These are phyloP conservation scores for Euptelea pleiosperma DNA, from an alignment of 164 flowering plant genomes.

Conservation along the genomic window DNA sequence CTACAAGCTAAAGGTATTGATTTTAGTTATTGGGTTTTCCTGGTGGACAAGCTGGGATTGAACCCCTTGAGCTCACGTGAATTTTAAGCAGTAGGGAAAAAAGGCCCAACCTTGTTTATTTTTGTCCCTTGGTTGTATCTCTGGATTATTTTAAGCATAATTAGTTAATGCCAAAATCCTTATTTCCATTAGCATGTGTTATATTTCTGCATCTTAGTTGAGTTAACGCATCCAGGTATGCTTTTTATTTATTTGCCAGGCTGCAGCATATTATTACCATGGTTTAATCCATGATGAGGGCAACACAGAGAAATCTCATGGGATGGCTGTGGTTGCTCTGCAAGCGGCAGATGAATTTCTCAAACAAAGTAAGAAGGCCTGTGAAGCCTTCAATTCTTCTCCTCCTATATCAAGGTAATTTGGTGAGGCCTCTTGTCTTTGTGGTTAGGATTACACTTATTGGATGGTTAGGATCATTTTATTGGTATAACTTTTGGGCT, in stretches of 20 bases:
- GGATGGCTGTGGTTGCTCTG: slow-evolving; percentile 93
- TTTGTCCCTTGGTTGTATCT: too few species aligned
- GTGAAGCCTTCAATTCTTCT: slow-evolving; percentile 61
- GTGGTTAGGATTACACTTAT: too few species aligned
- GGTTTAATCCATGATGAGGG: slow-evolving; percentile 95
- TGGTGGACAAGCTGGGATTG: too few species aligned
- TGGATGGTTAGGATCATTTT: too few species aligned
- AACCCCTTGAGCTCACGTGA: too few species aligned
- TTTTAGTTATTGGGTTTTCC: too few species aligned
- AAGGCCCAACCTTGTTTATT: too few species aligned
- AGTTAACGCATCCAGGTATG: slow-evolving; percentile 8
- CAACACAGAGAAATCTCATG: slow-evolving; percentile 86
- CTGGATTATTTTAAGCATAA: too few species aligned
- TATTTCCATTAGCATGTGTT: neutral
- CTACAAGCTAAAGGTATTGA: too few species aligned
- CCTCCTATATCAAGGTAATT: slow-evolving; percentile 76
- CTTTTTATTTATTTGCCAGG: slow-evolving; percentile 40
- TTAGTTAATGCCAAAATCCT: too few species aligned
- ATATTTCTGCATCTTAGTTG: neutral
- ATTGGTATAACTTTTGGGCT: too few species aligned
- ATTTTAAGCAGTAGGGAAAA: too few species aligned
- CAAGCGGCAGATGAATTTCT: slow-evolving; percentile 92
- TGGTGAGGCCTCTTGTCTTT: slow-evolving; percentile 5
- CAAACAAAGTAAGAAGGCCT: slow-evolving; percentile 72
- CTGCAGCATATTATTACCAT: slow-evolving; percentile 97